Evolutionary conservation across 164 flowering plant genomes (phyloP).

Genomic region (Houttuynia cordata): DNA sequence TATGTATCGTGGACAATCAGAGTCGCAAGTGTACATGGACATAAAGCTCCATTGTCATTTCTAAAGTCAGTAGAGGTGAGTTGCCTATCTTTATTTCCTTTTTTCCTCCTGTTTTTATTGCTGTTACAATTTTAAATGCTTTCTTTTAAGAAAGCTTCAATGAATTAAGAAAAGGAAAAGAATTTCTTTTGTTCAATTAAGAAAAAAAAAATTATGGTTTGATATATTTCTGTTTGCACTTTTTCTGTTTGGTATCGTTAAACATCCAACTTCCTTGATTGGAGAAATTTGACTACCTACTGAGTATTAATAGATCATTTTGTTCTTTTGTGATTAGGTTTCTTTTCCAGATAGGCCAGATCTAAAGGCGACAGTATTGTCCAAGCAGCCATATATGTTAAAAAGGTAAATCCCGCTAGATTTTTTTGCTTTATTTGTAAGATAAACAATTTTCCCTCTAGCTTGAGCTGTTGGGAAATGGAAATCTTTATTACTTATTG

Average conservation of each 20-base stretch:
- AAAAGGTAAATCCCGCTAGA: constrained; percentile 22
- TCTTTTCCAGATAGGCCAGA: constrained; percentile 47
- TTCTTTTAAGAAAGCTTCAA: neutral
- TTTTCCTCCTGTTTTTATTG: neutral
- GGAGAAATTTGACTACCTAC: neutral
- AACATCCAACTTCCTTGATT: too few species aligned
- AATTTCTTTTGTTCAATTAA: too few species aligned
- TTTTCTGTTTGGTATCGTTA: neutral
- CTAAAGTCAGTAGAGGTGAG: constrained; percentile 73
- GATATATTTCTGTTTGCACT: neutral
- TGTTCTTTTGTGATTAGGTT: constrained; percentile 28
- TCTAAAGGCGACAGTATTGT: constrained; percentile 40
- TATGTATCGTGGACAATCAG: constrained; percentile 68
- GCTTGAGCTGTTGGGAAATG: too few species aligned
- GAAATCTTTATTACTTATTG: too few species aligned
- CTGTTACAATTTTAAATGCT: neutral
- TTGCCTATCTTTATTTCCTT: neutral
- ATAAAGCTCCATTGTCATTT: constrained; percentile 69
- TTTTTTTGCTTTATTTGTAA: too few species aligned
- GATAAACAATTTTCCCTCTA: too few species aligned
- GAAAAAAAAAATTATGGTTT: neutral
- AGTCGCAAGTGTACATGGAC: constrained; percentile 69
- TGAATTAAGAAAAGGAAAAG: too few species aligned
- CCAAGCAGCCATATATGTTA: constrained; percentile 44
- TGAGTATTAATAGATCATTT: neutral